phyloP scores from a whole-genome alignment of 1,284 basidiomycete species.

The Laetiporus sulphureus region DNA sequence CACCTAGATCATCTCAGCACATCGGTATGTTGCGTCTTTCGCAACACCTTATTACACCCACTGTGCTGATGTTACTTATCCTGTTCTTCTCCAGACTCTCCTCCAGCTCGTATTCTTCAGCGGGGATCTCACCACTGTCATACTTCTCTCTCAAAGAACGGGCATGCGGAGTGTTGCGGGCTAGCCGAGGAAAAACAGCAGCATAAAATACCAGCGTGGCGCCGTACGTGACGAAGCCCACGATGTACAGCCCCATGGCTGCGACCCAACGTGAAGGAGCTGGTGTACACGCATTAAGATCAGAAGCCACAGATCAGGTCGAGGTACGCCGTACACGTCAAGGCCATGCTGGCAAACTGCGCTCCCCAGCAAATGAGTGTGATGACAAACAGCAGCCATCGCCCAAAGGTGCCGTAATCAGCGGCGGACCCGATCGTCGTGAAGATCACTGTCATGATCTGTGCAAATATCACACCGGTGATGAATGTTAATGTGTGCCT shows the following conservation, averaged over 20 bases:
- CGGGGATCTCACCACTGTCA: conserved; percentile 48
- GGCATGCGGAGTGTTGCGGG: conserved; percentile 70
- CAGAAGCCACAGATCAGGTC: no score
- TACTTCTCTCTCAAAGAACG: conserved; percentile 52
- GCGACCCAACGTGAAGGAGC: conserved; percentile 65
- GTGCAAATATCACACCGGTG: no score
- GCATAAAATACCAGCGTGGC: conserved; percentile 80
- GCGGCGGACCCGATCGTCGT: conserved; percentile 78
- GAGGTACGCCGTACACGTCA: conserved; percentile 45
- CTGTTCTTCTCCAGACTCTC: conserved; percentile 81
- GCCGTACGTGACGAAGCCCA: conserved; percentile 73
- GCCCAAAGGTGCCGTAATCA: conserved; percentile 76
- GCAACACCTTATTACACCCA: conserved; percentile 29
- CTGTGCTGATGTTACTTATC: conserved; percentile 81
- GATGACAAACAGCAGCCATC: conserved; percentile 66
- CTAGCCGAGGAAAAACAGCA: conserved; percentile 76
- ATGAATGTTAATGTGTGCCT: no score
- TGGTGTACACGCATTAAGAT: conserved; percentile 15
- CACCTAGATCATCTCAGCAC: conserved; percentile 32
- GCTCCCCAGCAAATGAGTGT: conserved; percentile 77
- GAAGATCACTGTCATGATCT: conserved; percentile 76
- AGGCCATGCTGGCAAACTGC: conserved; percentile 70
- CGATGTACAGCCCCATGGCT: conserved; percentile 77
- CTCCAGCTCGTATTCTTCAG: conserved; percentile 65
- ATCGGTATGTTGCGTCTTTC: neutral